Conservation (phyloP, 441 rosid species). For the Corymbia citriodora region DNA sequence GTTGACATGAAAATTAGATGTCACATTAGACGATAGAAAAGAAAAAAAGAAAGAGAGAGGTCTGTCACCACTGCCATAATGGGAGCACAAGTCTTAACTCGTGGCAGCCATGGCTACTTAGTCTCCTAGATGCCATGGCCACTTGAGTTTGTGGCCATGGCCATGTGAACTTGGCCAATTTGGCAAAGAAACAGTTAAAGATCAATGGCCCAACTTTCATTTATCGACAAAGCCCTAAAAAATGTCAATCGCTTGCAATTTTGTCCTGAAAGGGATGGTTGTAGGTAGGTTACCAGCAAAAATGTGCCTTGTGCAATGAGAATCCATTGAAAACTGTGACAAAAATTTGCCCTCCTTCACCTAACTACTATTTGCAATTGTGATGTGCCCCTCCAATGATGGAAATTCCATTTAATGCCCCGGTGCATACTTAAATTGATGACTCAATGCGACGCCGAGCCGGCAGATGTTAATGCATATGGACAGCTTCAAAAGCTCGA, state of each 20-base stretch:
- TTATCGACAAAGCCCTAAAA: neutral
- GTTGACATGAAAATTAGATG: too few species aligned
- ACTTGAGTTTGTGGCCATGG: neutral
- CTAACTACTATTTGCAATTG: neutral
- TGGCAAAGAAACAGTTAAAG: neutral
- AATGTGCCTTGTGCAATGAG: neutral
- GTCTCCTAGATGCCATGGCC: neutral
- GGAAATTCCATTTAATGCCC: neutral
- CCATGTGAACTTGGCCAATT: neutral
- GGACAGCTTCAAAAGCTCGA: neutral
- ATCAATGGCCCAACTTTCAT: neutral
- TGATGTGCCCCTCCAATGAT: neutral
- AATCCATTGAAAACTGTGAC: neutral
- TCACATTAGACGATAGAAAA: too few species aligned
- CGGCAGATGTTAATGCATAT: neutral
- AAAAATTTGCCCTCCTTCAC: neutral
- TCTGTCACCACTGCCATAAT: too few species aligned
- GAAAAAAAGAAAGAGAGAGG: too few species aligned
- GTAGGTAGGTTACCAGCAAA: neutral
- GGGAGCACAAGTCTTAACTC: too few species aligned
- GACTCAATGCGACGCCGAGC: rapidly evolving
- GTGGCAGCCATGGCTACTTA: too few species aligned
- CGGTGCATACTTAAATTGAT: neutral
- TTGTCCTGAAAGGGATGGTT: neutral
- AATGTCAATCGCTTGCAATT: neutral